phyloP scores from a whole-genome alignment of 1,284 basidiomycete species.

The Pseudozyma sp. region DNA sequence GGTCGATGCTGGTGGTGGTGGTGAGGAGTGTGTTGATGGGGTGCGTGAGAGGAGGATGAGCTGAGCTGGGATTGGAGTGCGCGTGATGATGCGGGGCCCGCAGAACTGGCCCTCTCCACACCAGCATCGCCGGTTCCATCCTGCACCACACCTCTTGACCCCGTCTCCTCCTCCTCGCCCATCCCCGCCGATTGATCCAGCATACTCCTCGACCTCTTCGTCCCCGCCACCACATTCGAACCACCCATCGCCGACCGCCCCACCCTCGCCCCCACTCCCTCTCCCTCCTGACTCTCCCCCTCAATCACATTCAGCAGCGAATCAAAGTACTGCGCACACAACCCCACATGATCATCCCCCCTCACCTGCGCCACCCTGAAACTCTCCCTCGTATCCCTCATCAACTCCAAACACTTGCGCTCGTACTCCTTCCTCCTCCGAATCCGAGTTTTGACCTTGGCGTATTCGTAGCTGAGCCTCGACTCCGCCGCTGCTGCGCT shows the following conservation, averaged over 20 bases:
- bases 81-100: slow-evolving; percentile 9
- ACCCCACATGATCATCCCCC: slow-evolving; percentile 39
- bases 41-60: neutral
- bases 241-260: slow-evolving; percentile 22
- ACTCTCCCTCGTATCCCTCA: slow-evolving; percentile 41
- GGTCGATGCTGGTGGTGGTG: neutral
- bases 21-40: neutral
- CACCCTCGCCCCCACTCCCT: slow-evolving; percentile 3
- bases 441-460: slow-evolving; percentile 39
- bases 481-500: slow-evolving; percentile 17
- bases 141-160: slow-evolving; percentile 12
- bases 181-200: slow-evolving; percentile 9
- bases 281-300: slow-evolving; percentile 14
- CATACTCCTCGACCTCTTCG: slow-evolving; percentile 35
- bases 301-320: slow-evolving; percentile 48
- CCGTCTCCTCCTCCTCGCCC: slow-evolving; percentile 6
- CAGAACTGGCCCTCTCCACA: slow-evolving; percentile 8
- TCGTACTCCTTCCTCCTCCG: slow-evolving; percentile 51
- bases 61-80: neutral
- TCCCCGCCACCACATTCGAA: slow-evolving; percentile 20
- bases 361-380: slow-evolving; percentile 34
- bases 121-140: slow-evolving; percentile 1
- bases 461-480: slow-evolving; percentile 27
- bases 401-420: slow-evolving; percentile 42
- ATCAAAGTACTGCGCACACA: slow-evolving; percentile 50